These are phyloP conservation scores for Diaporthe amygdali DNA, from an alignment of 2,329 filamentous ascomycete species.

Conservation along the genomic window DNA sequence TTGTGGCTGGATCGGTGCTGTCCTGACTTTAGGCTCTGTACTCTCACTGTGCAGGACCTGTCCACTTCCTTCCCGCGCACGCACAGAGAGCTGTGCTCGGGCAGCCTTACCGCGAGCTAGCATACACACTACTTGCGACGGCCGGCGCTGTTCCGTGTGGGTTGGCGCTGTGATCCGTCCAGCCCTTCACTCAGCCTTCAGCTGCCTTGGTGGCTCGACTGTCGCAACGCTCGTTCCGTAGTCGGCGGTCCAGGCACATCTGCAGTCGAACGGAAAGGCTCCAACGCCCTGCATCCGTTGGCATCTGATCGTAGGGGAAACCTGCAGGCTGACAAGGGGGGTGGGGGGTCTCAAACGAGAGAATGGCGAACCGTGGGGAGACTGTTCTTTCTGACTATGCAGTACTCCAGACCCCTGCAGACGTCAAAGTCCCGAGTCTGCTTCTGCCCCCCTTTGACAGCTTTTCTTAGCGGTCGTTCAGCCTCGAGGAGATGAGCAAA, in stretches of 20 bases:
- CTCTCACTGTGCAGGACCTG: no score
- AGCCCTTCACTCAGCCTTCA: not conserved
- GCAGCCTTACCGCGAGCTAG: not conserved
- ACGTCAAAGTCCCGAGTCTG: not conserved
- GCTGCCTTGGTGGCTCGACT: not conserved
- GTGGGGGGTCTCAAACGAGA: not conserved
- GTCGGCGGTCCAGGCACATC: constrained; percentile 15
- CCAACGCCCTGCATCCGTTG: not conserved
- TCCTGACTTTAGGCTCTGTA: not conserved
- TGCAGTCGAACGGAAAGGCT: not conserved
- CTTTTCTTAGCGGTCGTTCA: not conserved
- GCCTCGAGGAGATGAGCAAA: not conserved
- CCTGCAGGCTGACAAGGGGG: not conserved
- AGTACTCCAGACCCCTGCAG: not conserved
- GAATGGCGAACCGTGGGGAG: not conserved
- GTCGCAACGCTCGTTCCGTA: constrained; percentile 9
- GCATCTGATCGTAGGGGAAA: not conserved
- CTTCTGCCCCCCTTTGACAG: not conserved
- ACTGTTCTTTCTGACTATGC: not conserved
- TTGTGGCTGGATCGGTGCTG: not conserved
- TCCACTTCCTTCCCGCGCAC: no score
- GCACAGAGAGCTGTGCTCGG: not conserved
- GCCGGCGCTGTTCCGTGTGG: not conserved
- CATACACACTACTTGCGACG: not conserved
- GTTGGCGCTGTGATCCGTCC: not conserved